These are phyloP conservation scores for Meredithiella fracta DNA, from an alignment of 2,329 filamentous ascomycete species.

Conservation along the genomic window DNA sequence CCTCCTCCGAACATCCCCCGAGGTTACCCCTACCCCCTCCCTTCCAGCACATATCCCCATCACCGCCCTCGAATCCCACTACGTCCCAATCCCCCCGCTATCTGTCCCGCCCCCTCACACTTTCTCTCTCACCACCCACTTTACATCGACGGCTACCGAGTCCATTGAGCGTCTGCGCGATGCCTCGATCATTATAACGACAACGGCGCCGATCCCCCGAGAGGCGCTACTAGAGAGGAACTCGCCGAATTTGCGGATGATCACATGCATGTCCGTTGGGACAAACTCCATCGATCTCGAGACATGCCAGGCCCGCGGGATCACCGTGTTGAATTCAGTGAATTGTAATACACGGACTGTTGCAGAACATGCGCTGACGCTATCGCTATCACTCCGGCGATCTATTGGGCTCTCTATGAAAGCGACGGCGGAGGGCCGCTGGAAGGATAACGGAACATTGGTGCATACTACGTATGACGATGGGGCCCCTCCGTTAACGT, in stretches of 20 bases:
- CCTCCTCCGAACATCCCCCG: background rate
- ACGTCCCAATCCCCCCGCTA: constrained; percentile 9
- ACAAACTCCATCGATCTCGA: constrained; percentile 70
- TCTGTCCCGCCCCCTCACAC: constrained; percentile 11
- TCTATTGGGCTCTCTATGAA: constrained; percentile 4
- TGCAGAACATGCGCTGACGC: constrained; percentile 59
- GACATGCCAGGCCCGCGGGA: constrained; percentile 53
- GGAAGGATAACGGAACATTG: constrained; percentile 2
- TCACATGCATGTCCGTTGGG: constrained; percentile 34
- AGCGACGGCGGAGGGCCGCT: background rate
- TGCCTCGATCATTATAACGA: constrained; percentile 19
- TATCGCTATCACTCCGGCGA: constrained; percentile 42
- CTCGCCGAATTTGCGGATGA: constrained; percentile 17
- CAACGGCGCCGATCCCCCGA: constrained; percentile 16
- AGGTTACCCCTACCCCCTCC: background rate
- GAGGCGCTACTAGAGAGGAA: constrained; percentile 8
- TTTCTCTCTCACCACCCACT: constrained; percentile 8
- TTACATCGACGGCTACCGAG: constrained; percentile 1
- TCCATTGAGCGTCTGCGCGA: constrained; percentile 15
- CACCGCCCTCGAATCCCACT: constrained; percentile 10
- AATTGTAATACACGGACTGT: constrained; percentile 68
- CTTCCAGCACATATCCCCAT: constrained; percentile 13
- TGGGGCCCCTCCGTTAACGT: constrained; percentile 3
- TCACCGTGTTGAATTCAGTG: constrained; percentile 68
- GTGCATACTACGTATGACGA: constrained; percentile 1